Evolutionary conservation across 148 eudicot species (phyloP).

Genomic region (Spergularia bocconei): DNA sequence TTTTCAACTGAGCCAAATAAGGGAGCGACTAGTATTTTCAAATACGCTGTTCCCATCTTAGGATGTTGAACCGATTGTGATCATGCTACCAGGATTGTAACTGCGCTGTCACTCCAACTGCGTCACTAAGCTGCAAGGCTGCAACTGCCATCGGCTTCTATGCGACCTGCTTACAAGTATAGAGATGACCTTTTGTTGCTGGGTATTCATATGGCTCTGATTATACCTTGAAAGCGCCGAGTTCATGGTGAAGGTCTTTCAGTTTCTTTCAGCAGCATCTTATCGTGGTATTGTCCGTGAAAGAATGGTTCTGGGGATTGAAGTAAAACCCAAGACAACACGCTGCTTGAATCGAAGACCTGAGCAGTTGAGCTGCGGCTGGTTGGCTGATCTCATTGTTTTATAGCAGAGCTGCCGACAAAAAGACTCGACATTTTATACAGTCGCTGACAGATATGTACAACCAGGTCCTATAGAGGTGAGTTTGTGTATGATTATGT

Average conservation of each 20-base stretch:
- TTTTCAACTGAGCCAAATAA: conserved; percentile 63
- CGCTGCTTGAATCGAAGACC: neutral
- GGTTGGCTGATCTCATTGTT: neutral
- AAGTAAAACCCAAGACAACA: neutral
- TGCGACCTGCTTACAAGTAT: neutral
- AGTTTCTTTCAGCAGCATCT: neutral
- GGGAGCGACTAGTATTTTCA: neutral
- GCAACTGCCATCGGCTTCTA: neutral
- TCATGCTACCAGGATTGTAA: neutral
- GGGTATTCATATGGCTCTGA: neutral
- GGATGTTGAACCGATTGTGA: neutral
- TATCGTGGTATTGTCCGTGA: neutral
- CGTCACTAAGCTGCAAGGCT: neutral
- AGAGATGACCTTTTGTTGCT: neutral
- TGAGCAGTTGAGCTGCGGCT: neutral
- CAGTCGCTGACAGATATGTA: neutral
- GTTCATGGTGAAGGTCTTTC: neutral
- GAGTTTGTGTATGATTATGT: neutral
- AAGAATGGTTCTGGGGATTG: neutral
- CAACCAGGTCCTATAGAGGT: neutral
- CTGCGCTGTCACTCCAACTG: neutral
- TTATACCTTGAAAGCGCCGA: conserved; percentile 13
- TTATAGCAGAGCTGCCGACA: neutral
- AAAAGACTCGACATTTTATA: neutral
- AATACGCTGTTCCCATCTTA: neutral